These are phyloP conservation scores for Agrocybe pediades DNA, from an alignment of 768 basidiomycete genomes.

Conservation along the genomic window DNA sequence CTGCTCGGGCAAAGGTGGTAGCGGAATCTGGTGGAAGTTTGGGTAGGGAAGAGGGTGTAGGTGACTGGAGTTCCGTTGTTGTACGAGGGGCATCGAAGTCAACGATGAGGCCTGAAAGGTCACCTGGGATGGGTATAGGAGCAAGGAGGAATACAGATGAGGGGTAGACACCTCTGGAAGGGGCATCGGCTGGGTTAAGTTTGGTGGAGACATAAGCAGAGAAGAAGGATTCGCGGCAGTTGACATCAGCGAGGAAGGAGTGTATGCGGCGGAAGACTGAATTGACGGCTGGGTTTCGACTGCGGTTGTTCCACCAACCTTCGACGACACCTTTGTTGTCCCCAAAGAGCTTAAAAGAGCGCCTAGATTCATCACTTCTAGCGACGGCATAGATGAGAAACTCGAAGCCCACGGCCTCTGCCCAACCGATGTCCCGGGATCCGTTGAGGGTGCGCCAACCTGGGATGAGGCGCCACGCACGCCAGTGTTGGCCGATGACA, in stretches of 20 bases:
- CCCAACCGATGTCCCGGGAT: slow-evolving; percentile 41
- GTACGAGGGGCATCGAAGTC: neutral
- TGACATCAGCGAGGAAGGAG: neutral
- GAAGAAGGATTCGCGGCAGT: slow-evolving; percentile 14
- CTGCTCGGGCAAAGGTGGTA: neutral
- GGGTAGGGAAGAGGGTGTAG: too few species aligned
- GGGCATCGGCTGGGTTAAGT: slow-evolving; percentile 34
- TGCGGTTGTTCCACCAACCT: slow-evolving; percentile 36
- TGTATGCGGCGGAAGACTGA: slow-evolving; percentile 26
- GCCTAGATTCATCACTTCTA: neutral
- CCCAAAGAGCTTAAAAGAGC: slow-evolving; percentile 24
- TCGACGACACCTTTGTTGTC: slow-evolving; percentile 41
- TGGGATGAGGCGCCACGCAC: slow-evolving; percentile 28
- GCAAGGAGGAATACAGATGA: neutral
- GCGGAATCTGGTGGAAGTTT: too few species aligned
- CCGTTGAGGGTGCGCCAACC: slow-evolving; percentile 11
- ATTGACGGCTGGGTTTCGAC: slow-evolving; percentile 27
- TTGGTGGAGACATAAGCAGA: slow-evolving; percentile 32
- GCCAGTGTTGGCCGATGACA: slow-evolving; percentile 28
- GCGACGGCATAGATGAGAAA: slow-evolving; percentile 26
- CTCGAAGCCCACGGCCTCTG: slow-evolving; percentile 39
- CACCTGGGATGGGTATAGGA: neutral
- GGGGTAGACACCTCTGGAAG: neutral
- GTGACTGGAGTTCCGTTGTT: too few species aligned
- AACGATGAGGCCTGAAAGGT: neutral